Conservation (phyloP, 1,139 yeast genomes). For the Blastobotrys ciferrii region DNA sequence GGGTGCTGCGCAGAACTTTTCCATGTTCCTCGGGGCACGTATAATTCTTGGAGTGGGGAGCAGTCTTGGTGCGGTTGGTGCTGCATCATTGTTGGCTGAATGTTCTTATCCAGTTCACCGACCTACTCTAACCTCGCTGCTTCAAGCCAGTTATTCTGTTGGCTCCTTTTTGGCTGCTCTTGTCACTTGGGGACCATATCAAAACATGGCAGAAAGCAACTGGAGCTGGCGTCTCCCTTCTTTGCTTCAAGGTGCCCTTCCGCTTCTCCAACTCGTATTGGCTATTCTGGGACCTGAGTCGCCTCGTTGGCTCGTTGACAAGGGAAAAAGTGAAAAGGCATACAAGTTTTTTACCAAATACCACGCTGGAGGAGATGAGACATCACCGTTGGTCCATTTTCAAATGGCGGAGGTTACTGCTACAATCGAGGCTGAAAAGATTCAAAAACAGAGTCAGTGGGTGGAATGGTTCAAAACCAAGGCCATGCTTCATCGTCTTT, state of each 20-base stretch:
- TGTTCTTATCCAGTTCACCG: conserved; percentile 44
- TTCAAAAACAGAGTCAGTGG: conserved; percentile 29
- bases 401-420: conserved; percentile 28
- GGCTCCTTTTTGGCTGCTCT: conserved; percentile 57
- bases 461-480: conserved; percentile 39
- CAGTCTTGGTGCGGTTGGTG: conserved; percentile 42
- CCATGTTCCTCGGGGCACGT: conserved; percentile 49
- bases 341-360: conserved; percentile 31
- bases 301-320: conserved; percentile 68
- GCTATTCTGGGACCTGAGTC: conserved; percentile 50
- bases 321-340: conserved; percentile 53
- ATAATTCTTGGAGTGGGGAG: conserved; percentile 50
- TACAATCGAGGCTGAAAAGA: conserved; percentile 21
- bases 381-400: conserved; percentile 22
- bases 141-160: conserved; percentile 50
- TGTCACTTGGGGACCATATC: conserved; percentile 48
- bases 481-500: conserved; percentile 40
- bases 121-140: conserved; percentile 45
- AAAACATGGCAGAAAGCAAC: conserved; percentile 25
- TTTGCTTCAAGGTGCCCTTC: conserved; percentile 42
- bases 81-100: conserved; percentile 45
- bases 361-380: conserved; percentile 30
- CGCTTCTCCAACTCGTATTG: conserved; percentile 34
- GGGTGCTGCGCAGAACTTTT: conserved; percentile 41
- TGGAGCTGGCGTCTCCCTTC: conserved; percentile 49